Conservation (phyloP, 2,329 filamentous ascomycete genomes). For the Fusarium siculi region DNA sequence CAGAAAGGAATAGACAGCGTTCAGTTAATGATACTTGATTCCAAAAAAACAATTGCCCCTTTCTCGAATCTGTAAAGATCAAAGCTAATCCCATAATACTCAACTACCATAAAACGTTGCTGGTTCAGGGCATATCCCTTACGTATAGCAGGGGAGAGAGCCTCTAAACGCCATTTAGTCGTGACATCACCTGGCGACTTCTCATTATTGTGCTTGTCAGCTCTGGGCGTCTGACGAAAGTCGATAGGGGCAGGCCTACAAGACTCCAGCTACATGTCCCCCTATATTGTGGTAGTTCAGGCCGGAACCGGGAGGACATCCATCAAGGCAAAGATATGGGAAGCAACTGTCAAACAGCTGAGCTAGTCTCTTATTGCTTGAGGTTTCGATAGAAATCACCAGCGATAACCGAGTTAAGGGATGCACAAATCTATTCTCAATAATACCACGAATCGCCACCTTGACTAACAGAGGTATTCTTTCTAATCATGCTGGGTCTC, state of each 20-base stretch:
- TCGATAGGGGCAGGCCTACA: neutral
- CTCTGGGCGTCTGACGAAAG: neutral
- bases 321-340: neutral
- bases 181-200: neutral
- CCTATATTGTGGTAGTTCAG: neutral
- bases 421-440: neutral
- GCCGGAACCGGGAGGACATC: neutral
- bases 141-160: neutral
- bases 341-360: neutral
- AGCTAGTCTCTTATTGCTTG: neutral
- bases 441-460: neutral
- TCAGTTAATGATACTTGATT: neutral
- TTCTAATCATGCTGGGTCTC: neutral
- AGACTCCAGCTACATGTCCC: neutral
- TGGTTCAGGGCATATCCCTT: slow-evolving; percentile 7
- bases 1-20: neutral
- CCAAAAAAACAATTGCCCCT: neutral
- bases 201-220: neutral
- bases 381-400: neutral
- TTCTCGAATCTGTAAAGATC: neutral
- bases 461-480: neutral
- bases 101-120: neutral
- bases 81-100: neutral
- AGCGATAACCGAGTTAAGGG: neutral
- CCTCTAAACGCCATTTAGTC: slow-evolving; percentile 3